These are phyloP conservation scores for Dactylellina haptotyla DNA, from an alignment of 2,329 filamentous ascomycete genomes.

Conservation along the genomic window DNA sequence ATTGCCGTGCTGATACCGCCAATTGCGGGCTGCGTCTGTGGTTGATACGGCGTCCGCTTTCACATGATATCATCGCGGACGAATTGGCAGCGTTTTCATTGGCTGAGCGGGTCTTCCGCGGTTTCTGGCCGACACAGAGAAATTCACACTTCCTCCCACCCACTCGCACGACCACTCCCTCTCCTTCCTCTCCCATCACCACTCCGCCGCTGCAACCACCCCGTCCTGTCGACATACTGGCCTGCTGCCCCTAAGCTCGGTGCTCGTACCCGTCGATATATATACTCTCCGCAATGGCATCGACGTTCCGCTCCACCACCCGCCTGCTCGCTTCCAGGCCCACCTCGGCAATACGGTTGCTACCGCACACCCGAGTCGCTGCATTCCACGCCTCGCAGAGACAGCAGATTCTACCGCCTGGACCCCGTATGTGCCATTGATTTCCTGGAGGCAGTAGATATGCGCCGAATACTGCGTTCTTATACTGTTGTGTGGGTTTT, in stretches of 20 bases:
- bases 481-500: not conserved
- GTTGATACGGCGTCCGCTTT: not conserved
- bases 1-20: not conserved
- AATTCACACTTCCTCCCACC: constrained; percentile 30
- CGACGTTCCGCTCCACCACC: constrained; percentile 39
- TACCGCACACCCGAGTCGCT: constrained; percentile 68
- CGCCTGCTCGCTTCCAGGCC: constrained; percentile 42
- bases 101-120: constrained; percentile 36
- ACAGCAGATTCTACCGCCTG: constrained; percentile 80
- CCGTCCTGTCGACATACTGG: constrained; percentile 10
- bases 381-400: constrained; percentile 87
- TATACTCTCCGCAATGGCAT: constrained; percentile 33
- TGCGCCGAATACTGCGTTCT: not conserved
- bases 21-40: not conserved
- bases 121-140: constrained; percentile 52
- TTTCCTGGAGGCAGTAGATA: constrained; percentile 72
- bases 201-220: not conserved
- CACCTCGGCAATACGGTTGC: constrained; percentile 52
- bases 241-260: not conserved
- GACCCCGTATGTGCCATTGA: constrained; percentile 76
- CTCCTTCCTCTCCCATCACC: constrained; percentile 10
- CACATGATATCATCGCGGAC: constrained; percentile 53
- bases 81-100: constrained; percentile 42
- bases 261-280: constrained; percentile 1
- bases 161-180: constrained; percentile 20